Percentiles rank a stretch among this genome's conserved stretches.
phyloP scores from a whole-genome alignment of 345 rosid genomes.

The Capsella bursapastoris region DNA sequence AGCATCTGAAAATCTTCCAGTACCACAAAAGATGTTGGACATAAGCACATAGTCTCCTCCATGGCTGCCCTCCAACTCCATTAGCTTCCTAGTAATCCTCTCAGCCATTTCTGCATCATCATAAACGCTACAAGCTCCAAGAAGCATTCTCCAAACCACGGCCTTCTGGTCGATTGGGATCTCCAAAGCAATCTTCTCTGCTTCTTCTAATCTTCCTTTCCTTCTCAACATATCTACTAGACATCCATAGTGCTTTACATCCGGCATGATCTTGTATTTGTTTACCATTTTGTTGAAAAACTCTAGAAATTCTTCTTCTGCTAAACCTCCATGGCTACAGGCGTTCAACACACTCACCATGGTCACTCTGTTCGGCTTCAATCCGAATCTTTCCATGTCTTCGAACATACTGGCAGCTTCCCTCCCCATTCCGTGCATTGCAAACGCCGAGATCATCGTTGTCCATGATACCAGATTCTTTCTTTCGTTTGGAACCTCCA shows the following conservation, averaged over 20 bases:
- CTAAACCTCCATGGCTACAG: conserved; percentile 88
- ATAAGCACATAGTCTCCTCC: conserved; percentile 87
- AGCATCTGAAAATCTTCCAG: conserved; percentile 70
- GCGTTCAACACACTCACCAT: conserved; percentile 79
- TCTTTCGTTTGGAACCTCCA: conserved; percentile 49
- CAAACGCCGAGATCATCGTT: conserved; percentile 77
- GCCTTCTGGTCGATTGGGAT: conserved; percentile 57
- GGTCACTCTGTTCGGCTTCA: conserved; percentile 71
- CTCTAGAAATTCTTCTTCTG: conserved; percentile 61
- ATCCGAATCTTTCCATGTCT: conserved; percentile 62
- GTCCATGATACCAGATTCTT: conserved; percentile 84
- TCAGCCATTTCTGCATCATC: conserved; percentile 74
- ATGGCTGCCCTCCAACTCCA: conserved; percentile 69
- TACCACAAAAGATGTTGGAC: conserved; percentile 67
- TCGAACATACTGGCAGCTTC: conserved; percentile 64
- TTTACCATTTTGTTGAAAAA: conserved; percentile 66
- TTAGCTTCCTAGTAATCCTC: conserved; percentile 64
- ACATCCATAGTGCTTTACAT: conserved; percentile 79
- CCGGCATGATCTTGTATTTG: conserved; percentile 56
- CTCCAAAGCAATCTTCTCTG: conserved; percentile 67
- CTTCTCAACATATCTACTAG: conserved; percentile 82
- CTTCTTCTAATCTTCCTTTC: conserved; percentile 79
- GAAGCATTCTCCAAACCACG: conserved; percentile 81
- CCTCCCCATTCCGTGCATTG: conserved; percentile 82
- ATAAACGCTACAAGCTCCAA: conserved; percentile 82